These are phyloP conservation scores for Lecanoromycetidae sp. DNA, from an alignment of 2,329 filamentous ascomycete species.

Conservation along the genomic window DNA sequence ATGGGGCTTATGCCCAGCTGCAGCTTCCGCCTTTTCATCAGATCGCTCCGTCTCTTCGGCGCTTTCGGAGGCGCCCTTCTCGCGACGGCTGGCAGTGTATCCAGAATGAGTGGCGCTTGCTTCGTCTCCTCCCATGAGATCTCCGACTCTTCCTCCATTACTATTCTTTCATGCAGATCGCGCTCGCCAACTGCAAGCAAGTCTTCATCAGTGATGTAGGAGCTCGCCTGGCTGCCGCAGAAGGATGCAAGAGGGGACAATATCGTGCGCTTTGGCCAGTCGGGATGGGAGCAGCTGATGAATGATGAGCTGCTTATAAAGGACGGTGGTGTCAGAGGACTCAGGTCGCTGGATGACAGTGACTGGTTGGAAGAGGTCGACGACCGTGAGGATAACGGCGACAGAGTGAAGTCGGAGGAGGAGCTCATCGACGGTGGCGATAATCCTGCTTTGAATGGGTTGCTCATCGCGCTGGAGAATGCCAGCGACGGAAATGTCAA, in stretches of 20 bases:
- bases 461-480: constrained; percentile 13
- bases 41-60: constrained; percentile 11
- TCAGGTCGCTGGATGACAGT: too few species aligned
- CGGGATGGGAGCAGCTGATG: constrained; percentile 15
- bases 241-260: constrained; percentile 10
- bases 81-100: background rate
- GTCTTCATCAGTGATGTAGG: constrained; percentile 18
- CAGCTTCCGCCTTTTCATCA: constrained; percentile 9
- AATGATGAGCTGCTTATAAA: constrained; percentile 5
- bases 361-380: constrained; percentile 6
- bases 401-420: background rate
- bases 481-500: constrained; percentile 9
- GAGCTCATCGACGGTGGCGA: constrained; percentile 16
- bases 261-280: constrained; percentile 16
- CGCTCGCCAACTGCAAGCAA: constrained; percentile 13
- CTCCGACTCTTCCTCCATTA: background rate
- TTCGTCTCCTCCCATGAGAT: constrained; percentile 16
- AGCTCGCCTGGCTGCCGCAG: constrained; percentile 10
- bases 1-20: constrained; percentile 15
- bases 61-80: background rate
- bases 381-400: background rate
- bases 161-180: constrained; percentile 8
- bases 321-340: constrained; percentile 5
- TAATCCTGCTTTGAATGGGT: constrained; percentile 15
- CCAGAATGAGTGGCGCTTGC: constrained; percentile 14